A percentile compares a stretch with the other conserved stretches of the same genome.
Conservation (phyloP, 2,329 filamentous ascomycete genomes). For the Sarocladiaceae sp. region DNA sequence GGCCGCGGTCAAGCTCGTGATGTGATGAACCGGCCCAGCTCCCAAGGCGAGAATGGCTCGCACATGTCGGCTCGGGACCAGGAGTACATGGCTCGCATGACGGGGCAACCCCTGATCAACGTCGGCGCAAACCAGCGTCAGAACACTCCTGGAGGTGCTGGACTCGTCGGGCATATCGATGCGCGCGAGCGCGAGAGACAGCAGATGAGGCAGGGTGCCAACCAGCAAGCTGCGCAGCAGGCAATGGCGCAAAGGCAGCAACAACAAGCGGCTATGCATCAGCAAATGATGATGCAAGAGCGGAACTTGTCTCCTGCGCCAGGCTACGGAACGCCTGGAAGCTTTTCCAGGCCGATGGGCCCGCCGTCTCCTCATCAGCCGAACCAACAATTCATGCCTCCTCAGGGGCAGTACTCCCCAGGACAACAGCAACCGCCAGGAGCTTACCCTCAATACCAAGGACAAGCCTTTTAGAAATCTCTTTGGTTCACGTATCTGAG, state of each 20-base stretch:
- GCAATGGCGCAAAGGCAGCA: conserved; percentile 41
- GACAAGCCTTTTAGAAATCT: conserved; percentile 28
- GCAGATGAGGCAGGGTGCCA: conserved; percentile 64
- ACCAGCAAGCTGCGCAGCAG: conserved; percentile 44
- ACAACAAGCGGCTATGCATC: conserved; percentile 29
- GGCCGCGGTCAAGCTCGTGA: conserved; percentile 8
- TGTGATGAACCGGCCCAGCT: not conserved
- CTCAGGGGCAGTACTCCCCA: conserved; percentile 24
- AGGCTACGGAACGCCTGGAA: conserved; percentile 16
- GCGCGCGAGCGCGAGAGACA: conserved; percentile 74
- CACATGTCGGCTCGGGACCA: conserved; percentile 83
- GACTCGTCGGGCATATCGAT: conserved; percentile 75
- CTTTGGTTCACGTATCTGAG: conserved; percentile 3
- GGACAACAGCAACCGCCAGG: conserved; percentile 17
- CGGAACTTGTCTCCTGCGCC: conserved; percentile 18
- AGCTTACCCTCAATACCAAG: conserved; percentile 28
- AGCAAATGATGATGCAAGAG: conserved; percentile 23
- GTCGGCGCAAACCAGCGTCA: conserved; percentile 52
- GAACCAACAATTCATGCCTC: conserved; percentile 23
- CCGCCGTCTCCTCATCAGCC: conserved; percentile 21
- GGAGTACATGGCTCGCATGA: conserved; percentile 80
- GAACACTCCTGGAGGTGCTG: conserved; percentile 44
- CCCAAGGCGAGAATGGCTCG: conserved; percentile 32
- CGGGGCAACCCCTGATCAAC: conserved; percentile 70
- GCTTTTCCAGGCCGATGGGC: conserved; percentile 28